phyloP scores from a whole-genome alignment of 2,329 filamentous ascomycete genomes.

The Monilinia vaccinii-corymbosi region DNA sequence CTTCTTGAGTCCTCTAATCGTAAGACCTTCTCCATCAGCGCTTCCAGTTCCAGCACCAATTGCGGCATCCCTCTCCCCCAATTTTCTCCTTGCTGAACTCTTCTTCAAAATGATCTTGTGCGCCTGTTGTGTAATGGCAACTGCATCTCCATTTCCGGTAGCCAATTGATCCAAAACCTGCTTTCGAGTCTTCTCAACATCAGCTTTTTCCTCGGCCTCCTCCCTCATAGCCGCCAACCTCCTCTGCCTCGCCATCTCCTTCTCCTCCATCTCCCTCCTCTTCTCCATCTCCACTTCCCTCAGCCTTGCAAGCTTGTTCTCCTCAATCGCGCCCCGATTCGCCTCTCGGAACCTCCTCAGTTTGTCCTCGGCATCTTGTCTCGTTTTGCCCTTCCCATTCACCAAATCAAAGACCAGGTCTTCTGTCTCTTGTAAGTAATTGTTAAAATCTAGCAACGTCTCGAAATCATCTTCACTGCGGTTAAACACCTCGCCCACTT shows the following conservation, averaged over 20 bases:
- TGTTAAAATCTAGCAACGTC: conserved; percentile 72
- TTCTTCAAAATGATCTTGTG: conserved; percentile 62
- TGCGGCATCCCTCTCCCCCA: conserved; percentile 16
- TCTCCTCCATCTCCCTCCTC: conserved; percentile 52
- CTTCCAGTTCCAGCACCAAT: conserved; percentile 18
- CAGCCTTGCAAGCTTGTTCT: conserved; percentile 44
- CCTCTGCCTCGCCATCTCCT: conserved; percentile 54
- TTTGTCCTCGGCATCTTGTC: conserved; percentile 36
- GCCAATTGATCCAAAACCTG: conserved; percentile 64
- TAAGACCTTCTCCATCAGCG: conserved; percentile 33
- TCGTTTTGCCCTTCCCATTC: conserved; percentile 51
- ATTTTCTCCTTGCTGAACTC: conserved; percentile 47
- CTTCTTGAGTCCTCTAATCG: conserved; percentile 75
- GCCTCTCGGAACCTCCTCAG: conserved; percentile 64
- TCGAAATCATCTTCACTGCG: conserved; percentile 87
- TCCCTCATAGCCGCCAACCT: conserved; percentile 56
- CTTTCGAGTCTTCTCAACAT: conserved; percentile 53
- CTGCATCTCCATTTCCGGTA: conserved; percentile 50
- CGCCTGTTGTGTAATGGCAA: conserved; percentile 45
- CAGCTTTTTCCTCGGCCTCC: conserved; percentile 60
- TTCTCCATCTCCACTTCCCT: conserved; percentile 46
- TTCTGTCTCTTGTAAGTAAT: conserved; percentile 91
- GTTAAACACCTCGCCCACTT: conserved; percentile 77
- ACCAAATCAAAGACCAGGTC: conserved; percentile 84
- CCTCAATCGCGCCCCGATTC: conserved; percentile 60